A percentile compares a stretch with the other conserved stretches of the same genome.
phyloP scores from a whole-genome alignment of 2,329 filamentous ascomycete species.

The Hawksworthiomyces lignivorus region DNA sequence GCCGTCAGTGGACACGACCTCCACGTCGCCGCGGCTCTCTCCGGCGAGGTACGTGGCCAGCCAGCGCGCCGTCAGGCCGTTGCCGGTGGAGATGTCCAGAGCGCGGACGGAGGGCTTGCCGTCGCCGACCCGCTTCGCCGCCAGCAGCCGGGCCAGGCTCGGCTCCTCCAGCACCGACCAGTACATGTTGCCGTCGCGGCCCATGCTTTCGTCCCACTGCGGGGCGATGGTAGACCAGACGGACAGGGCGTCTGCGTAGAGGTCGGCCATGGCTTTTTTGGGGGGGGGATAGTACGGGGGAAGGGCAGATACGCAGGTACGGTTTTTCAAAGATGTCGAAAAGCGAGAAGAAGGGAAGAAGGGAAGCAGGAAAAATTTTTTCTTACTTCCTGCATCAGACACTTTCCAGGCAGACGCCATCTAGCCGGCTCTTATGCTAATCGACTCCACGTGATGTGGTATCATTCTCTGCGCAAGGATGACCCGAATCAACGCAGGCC shows the following conservation, averaged over 20 bases:
- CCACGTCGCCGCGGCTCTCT: constrained; percentile 19
- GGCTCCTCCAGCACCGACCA: constrained; percentile 35
- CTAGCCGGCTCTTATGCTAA: too few species aligned
- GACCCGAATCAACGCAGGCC: too few species aligned
- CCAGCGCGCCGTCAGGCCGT: constrained; percentile 39
- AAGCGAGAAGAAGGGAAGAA: too few species aligned
- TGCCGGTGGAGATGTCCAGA: constrained; percentile 42
- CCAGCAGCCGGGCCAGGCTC: constrained; percentile 28
- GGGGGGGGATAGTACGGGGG: too few species aligned
- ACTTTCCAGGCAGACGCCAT: too few species aligned
- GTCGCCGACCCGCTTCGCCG: constrained; percentile 10
- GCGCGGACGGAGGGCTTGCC: constrained; percentile 21
- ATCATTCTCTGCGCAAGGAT: too few species aligned
- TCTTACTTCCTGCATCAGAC: too few species aligned
- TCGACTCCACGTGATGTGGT: too few species aligned
- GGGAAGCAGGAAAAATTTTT: too few species aligned
- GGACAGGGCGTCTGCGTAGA: constrained; percentile 17
- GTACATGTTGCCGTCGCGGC: constrained; percentile 35
- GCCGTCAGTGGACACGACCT: constrained; percentile 38
- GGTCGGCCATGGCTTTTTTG: constrained; percentile 2
- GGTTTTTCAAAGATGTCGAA: too few species aligned
- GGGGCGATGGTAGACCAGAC: constrained; percentile 34
- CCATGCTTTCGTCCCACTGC: constrained; percentile 34
- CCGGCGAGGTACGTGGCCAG: constrained; percentile 22
- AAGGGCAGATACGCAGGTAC: too few species aligned